Evolutionary conservation across 192 early-diverging fungal genomes (phyloP).

Genomic region (Chytriomyces sp.): DNA sequence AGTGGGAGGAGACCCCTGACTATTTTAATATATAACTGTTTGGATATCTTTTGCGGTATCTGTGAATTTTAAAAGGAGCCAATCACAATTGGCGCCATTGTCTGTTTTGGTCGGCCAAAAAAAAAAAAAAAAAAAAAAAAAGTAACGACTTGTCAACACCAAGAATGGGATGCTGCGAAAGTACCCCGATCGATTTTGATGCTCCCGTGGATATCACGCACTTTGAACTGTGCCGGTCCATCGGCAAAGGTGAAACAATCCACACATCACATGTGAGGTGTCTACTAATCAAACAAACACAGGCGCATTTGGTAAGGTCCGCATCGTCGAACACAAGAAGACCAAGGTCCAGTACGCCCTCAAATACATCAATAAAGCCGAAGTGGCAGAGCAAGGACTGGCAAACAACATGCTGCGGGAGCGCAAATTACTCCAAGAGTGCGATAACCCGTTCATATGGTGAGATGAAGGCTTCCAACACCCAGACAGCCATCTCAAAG

Average conservation of each 20-base stretch:
- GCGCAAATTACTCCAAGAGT: constrained; percentile 82
- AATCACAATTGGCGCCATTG: no score
- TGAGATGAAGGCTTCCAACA: constrained; percentile 11
- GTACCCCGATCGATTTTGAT: constrained; percentile 50
- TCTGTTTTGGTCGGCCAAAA: not conserved
- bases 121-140: not conserved
- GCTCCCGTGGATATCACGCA: constrained; percentile 73
- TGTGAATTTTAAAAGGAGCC: no score
- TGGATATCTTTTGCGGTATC: not conserved
- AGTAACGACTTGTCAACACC: not conserved
- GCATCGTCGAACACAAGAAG: constrained; percentile 88
- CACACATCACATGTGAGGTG: no score
- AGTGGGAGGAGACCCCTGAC: not conserved
- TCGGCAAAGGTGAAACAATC: constrained; percentile 94
- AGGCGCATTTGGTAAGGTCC: constrained; percentile 49
- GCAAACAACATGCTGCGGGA: constrained; percentile 92
- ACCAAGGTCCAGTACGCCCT: constrained; percentile 83
- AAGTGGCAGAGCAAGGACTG: constrained; percentile 83
- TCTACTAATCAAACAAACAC: no score
- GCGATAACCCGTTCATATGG: constrained; percentile 80
- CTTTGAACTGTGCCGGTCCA: constrained; percentile 74
- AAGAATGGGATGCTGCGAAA: constrained; percentile 34
- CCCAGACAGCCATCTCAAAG: not conserved
- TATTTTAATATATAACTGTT: not conserved
- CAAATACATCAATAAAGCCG: constrained; percentile 96